Evolutionary conservation across 306 rosid species (phyloP).

Genomic region (Pueraria montana): DNA sequence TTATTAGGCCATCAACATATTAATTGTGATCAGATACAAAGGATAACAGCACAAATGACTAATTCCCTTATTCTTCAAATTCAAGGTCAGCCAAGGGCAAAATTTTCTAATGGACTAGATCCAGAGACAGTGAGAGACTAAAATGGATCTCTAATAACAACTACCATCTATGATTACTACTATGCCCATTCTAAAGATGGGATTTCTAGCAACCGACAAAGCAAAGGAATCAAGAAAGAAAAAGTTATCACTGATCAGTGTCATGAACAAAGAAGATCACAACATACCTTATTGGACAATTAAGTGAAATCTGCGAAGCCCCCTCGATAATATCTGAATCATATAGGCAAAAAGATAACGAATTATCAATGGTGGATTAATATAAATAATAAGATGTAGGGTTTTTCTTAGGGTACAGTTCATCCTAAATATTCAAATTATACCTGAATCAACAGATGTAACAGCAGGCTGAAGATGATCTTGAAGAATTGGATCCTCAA

Average conservation of each 20-base stretch:
- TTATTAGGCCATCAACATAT: slow-evolving; percentile 18
- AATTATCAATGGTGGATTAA: neutral
- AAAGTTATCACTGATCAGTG: slow-evolving; percentile 31
- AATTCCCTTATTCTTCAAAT: slow-evolving; percentile 14
- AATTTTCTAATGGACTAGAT: slow-evolving; percentile 9
- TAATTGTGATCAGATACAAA: neutral
- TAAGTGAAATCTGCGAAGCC: slow-evolving; percentile 87
- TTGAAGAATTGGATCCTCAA: slow-evolving; percentile 62
- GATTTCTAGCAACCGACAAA: slow-evolving; percentile 5
- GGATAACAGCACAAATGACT: neutral
- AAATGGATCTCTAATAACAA: slow-evolving; percentile 9
- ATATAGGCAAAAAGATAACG: slow-evolving; percentile 11
- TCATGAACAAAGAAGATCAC: slow-evolving; percentile 43
- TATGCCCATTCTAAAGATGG: slow-evolving; percentile 33
- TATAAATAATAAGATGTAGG: neutral
- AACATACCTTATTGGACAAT: slow-evolving; percentile 96
- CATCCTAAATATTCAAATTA: slow-evolving; percentile 31
- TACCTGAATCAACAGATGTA: slow-evolving; percentile 71
- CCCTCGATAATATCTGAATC: slow-evolving; percentile 93
- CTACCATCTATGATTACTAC: neutral
- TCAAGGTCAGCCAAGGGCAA: slow-evolving; percentile 2
- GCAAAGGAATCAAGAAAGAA: slow-evolving; percentile 25
- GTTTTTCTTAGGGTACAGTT: slow-evolving; percentile 11
- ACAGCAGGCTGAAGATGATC: slow-evolving; percentile 72
- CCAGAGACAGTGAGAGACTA: neutral